A percentile compares a stretch with the other conserved stretches of the same genome.
Conservation (phyloP, 495 filamentous ascomycete genomes). For the Penicillium bovifimosum region DNA sequence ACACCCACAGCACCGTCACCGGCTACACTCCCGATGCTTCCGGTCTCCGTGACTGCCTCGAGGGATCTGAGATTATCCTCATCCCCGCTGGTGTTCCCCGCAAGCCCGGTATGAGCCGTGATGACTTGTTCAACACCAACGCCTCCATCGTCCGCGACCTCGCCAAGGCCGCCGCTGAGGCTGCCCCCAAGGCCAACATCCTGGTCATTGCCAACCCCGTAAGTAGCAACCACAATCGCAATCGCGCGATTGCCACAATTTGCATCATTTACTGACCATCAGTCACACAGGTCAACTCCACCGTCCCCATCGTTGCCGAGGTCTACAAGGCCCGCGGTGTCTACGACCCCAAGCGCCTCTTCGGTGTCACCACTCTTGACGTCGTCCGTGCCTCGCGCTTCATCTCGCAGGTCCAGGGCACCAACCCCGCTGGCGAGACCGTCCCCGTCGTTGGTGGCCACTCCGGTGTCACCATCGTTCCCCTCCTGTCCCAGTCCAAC, state of each 20-base stretch:
- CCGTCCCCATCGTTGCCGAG: constrained; percentile 94
- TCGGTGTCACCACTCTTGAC: constrained; percentile 98
- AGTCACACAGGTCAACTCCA: constrained; percentile 73
- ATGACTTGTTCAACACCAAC: constrained; percentile 99
- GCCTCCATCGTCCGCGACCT: constrained; percentile 98
- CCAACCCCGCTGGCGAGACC: constrained; percentile 85
- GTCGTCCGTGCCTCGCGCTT: constrained; percentile 97
- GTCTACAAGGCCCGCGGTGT: constrained; percentile 89
- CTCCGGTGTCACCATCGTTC: constrained; percentile 96
- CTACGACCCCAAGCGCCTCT: constrained; percentile 97
- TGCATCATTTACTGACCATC: constrained; percentile 3
- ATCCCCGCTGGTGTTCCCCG: constrained; percentile 98
- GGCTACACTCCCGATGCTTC: constrained; percentile 75
- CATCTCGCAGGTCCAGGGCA: constrained; percentile 85
- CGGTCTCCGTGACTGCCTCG: constrained; percentile 71
- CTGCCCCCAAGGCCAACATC: constrained; percentile 87
- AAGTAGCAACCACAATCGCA: constrained; percentile 18
- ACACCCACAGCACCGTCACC: constrained; percentile 92
- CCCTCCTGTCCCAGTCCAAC: constrained; percentile 89
- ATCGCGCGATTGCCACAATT: background rate
- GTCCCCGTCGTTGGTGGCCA: constrained; percentile 96
- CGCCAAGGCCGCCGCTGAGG: constrained; percentile 88
- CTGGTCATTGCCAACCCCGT: constrained; percentile 97
- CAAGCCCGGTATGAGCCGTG: constrained; percentile 99
- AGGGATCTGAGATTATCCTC: constrained; percentile 85